Conservation (phyloP, 108 stramenopile genomes). For the Cyclotella baltica region DNA sequence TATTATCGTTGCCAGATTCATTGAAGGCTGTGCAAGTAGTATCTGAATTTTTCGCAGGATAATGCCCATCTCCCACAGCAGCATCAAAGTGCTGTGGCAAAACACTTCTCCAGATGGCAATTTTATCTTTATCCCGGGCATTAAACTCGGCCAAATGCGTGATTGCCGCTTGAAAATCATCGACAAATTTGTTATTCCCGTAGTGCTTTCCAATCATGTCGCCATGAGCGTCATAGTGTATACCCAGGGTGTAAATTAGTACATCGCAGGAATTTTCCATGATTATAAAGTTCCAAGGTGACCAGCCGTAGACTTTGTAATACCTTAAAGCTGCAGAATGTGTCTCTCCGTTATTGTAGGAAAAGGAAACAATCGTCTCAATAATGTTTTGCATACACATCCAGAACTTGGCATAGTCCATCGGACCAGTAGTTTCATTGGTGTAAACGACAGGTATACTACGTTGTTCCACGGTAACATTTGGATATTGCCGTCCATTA, state of each 20-base stretch:
- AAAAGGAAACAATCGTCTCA: background rate
- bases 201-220: background rate
- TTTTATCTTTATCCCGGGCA: background rate
- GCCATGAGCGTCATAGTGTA: background rate
- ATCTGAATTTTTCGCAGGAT: background rate
- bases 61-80: background rate
- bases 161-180: background rate
- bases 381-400: background rate
- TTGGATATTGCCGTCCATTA: too few relatives aligned
- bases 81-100: background rate
- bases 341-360: background rate
- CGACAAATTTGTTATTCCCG: background rate
- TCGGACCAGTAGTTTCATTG: background rate
- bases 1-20: too few relatives aligned
- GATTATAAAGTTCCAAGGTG: background rate
- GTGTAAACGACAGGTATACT: background rate
- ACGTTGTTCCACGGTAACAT: background rate
- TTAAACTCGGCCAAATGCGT: background rate
- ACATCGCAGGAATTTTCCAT: background rate
- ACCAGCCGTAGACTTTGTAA: background rate
- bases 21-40: too few relatives aligned
- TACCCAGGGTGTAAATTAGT: background rate
- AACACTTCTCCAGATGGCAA: background rate
- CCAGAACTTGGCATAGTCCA: background rate
- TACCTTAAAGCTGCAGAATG: background rate